phyloP scores from a whole-genome alignment of 1,139 yeast species.

The Sugiyamaella novakii region DNA sequence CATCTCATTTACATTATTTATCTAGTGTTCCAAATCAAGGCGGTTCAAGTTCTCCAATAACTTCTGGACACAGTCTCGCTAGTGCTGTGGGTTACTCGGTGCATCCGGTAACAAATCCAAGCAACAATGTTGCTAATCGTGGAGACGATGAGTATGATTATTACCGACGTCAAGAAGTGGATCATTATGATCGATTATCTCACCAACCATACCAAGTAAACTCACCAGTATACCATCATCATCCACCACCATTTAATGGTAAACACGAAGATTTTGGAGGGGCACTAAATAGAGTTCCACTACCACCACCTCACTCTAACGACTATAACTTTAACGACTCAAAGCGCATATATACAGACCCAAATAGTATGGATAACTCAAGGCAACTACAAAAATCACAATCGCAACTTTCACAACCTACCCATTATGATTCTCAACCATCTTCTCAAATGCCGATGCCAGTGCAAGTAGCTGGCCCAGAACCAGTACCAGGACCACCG shows the following conservation, averaged over 20 bases:
- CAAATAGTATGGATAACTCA: slow-evolving; percentile 1
- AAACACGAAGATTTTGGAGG: slow-evolving; percentile 14
- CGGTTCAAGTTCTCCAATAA: slow-evolving; percentile 8
- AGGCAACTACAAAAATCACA: slow-evolving; percentile 3
- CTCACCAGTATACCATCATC: slow-evolving; percentile 9
- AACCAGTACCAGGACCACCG: neutral
- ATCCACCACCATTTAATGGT: neutral
- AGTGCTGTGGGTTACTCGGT: neutral
- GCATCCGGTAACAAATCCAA: too few species aligned
- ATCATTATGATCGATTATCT: neutral
- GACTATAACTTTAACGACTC: slow-evolving; percentile 10
- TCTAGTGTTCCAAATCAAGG: neutral
- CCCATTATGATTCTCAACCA: slow-evolving; percentile 3
- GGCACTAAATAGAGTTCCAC: neutral
- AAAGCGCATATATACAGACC: slow-evolving; percentile 7
- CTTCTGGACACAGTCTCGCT: neutral
- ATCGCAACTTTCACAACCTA: neutral
- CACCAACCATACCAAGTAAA: slow-evolving; percentile 1
- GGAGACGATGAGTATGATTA: slow-evolving; percentile 13
- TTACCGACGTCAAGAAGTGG: slow-evolving; percentile 8
- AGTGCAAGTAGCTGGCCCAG: slow-evolving; percentile 3
- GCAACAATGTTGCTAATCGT: neutral
- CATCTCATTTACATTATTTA: slow-evolving; percentile 6
- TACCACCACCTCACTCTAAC: slow-evolving; percentile 5
- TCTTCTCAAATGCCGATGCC: slow-evolving; percentile 1